phyloP scores from a whole-genome alignment of 2,329 filamentous ascomycete species.

The Dactylellina cionopaga region DNA sequence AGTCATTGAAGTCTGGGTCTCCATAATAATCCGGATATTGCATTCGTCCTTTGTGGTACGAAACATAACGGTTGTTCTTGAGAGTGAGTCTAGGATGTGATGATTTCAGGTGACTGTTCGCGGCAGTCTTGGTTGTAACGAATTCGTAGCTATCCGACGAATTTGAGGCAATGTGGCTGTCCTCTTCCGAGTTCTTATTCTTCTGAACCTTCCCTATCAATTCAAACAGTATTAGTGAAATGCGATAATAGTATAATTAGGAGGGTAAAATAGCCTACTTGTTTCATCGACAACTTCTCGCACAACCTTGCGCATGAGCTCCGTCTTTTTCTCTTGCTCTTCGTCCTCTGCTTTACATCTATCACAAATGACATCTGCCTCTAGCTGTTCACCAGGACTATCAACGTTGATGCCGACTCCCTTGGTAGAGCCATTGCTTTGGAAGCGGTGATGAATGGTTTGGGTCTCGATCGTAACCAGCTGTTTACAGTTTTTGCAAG shows the following conservation, averaged over 20 bases:
- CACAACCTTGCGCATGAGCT: slow-evolving; percentile 29
- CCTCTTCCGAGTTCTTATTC: too few relatives aligned
- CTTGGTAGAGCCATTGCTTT: background rate
- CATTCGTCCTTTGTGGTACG: background rate
- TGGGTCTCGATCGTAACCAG: slow-evolving; percentile 32
- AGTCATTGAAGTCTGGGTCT: too few relatives aligned
- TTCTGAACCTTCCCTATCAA: too few relatives aligned
- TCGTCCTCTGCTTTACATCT: slow-evolving; percentile 8
- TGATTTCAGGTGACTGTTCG: background rate
- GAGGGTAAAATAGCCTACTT: background rate
- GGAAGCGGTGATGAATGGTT: slow-evolving; percentile 21
- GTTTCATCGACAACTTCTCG: slow-evolving; percentile 30
- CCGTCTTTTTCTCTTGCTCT: slow-evolving; percentile 13
- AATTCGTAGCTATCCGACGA: too few relatives aligned
- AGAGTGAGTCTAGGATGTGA: background rate
- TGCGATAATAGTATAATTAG: background rate
- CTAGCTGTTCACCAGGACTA: background rate
- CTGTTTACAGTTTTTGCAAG: slow-evolving; percentile 33
- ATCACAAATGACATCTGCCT: slow-evolving; percentile 21
- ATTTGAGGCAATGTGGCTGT: too few relatives aligned
- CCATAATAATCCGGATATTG: too few relatives aligned
- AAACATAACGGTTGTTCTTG: background rate
- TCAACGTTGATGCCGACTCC: slow-evolving; percentile 40
- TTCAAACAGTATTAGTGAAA: too few relatives aligned
- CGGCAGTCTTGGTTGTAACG: too few relatives aligned